phyloP scores from a whole-genome alignment of 805 yeast genomes.

The Candida wancherniae region DNA sequence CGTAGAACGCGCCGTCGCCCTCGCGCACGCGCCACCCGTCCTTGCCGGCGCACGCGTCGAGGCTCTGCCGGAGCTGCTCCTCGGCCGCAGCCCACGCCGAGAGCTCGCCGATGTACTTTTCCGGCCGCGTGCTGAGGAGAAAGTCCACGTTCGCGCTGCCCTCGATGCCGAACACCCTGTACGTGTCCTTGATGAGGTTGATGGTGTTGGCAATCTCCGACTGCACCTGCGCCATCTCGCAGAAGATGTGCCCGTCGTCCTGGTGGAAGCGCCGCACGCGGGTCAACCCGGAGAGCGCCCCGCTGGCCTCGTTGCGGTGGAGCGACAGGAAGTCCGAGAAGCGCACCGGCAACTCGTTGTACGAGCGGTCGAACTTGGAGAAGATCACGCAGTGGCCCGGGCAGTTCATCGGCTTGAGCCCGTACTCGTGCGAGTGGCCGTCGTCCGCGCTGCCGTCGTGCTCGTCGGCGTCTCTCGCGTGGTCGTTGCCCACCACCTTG shows the following conservation, averaged over 20 bases:
- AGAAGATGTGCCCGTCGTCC: slow-evolving; percentile 97
- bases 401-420: slow-evolving; percentile 92
- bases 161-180: slow-evolving; percentile 58
- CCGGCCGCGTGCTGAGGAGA: slow-evolving; percentile 83
- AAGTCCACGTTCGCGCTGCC: slow-evolving; percentile 47
- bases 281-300: slow-evolving; percentile 88
- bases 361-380: slow-evolving; percentile 69
- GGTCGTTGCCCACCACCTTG: slow-evolving; percentile 61
- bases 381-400: slow-evolving; percentile 92
- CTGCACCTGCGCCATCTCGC: slow-evolving; percentile 71
- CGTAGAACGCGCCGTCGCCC: slow-evolving; percentile 97
- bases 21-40: slow-evolving; percentile 70
- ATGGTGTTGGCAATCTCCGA: slow-evolving; percentile 70
- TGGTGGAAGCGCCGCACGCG: slow-evolving; percentile 94
- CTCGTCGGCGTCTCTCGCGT: slow-evolving; percentile 21
- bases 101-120: slow-evolving; percentile 69
- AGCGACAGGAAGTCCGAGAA: slow-evolving; percentile 85
- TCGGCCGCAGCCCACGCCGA: slow-evolving; percentile 86
- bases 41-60: slow-evolving; percentile 41
- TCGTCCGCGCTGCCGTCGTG: slow-evolving; percentile 12
- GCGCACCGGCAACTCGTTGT: slow-evolving; percentile 81
- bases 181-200: slow-evolving; percentile 68
- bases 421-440: slow-evolving; percentile 44
- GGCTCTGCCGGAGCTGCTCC: slow-evolving; percentile 50
- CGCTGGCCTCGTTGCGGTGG: slow-evolving; percentile 93